Base-by-base conservation (phyloP, 305 asterid genomes). In the Solanum hybrid region DNA sequence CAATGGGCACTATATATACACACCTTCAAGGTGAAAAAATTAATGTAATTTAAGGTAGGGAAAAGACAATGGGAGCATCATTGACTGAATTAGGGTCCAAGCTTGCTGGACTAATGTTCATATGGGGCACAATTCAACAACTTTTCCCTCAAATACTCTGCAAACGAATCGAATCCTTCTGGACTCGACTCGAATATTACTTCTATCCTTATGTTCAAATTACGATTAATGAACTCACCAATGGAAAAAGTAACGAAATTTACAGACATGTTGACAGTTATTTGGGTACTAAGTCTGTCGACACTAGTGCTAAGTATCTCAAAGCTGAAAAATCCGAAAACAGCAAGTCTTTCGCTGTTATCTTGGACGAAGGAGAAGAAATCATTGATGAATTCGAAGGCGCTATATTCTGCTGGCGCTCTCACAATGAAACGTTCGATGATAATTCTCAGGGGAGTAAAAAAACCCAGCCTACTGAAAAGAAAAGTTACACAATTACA, bases 81-180 rank as follows among this genome's bases (percentile, higher is more conserved):
- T 78, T 88, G 60, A 35, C 90, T 7, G 89, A 86, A 38, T 1
- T 75, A 42, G 56, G 89, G 6, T 88, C 90, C 34, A 86, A 38
- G 64, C 38, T 90, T 14, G 92, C 92, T 32, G 90, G 92, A 86
- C 19, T 88, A n/a, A 26, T 56, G 88, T 78, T 90, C 89, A 40
- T 86, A 36, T 73, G 73, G 82, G 75, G 88, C 73, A 88, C 89
- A 78, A 88, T 90, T 32, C 89, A 88, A 42, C 88, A 90, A 72
- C 31, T 88, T 2, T 51, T 90, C 35, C 92, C 90, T 22, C 7
- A 88, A 4, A 34, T 14, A 34, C 26, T 86, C 4, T 56, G 86
- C 17, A 35, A 1, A 7, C 66, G 26, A 14, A 7, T 90, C n/a
- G 89, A 78, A 29, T 26, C 87, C 12, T 19, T 66, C 13, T 90